A percentile compares a stretch with the other conserved stretches of the same genome.
phyloP scores from a whole-genome alignment of 306 rosid genomes.

The Hippophae rhamnoides region DNA sequence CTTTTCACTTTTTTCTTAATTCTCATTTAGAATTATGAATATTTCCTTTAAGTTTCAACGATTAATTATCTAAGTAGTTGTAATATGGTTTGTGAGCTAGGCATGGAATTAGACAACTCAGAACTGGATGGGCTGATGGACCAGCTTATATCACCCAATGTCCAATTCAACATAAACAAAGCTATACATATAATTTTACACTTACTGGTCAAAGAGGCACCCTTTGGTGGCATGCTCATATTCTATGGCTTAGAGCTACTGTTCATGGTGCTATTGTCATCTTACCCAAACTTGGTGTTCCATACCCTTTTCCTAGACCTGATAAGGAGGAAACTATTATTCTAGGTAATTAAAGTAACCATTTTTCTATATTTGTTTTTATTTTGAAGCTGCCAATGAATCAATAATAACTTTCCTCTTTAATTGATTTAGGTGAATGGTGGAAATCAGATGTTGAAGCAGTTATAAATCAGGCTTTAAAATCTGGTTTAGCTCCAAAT shows the following conservation, averaged over 20 bases:
- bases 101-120: conserved; percentile 73
- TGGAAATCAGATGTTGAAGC: conserved; percentile 88
- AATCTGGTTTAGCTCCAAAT: conserved; percentile 73
- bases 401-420: neutral
- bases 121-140: conserved; percentile 89
- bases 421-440: conserved; percentile 67
- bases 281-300: conserved; percentile 76
- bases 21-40: conserved; percentile 1
- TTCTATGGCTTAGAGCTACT: conserved; percentile 84
- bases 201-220: conserved; percentile 87
- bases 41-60: neutral
- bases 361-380: neutral
- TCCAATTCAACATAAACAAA: conserved; percentile 69
- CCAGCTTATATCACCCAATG: conserved; percentile 89
- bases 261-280: conserved; percentile 72
- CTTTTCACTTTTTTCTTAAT: too few relatives aligned
- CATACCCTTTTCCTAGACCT: conserved; percentile 80
- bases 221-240: conserved; percentile 86
- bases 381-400: too few relatives aligned
- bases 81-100: conserved; percentile 11
- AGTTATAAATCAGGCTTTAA: conserved; percentile 62
- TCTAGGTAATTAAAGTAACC: conserved; percentile 29
- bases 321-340: conserved; percentile 48
- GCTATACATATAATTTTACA: conserved; percentile 58
- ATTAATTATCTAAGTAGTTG: neutral